phyloP scores from a whole-genome alignment of 2,329 filamentous ascomycete species.

The Calonectria ilicicola region DNA sequence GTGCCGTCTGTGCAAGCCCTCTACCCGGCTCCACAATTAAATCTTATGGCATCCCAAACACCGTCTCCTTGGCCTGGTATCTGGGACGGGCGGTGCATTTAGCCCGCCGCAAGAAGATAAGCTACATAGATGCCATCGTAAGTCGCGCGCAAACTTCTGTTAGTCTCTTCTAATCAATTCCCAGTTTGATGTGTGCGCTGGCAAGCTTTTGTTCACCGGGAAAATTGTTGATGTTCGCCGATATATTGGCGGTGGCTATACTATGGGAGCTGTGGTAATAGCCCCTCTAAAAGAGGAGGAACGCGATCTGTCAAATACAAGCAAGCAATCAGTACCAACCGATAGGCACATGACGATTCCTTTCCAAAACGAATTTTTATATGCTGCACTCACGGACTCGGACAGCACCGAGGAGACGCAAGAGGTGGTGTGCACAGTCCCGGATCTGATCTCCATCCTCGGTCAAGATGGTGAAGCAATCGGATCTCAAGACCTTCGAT shows the following conservation, averaged over 20 bases:
- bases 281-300: conserved; percentile 48
- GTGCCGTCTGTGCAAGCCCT: conserved; percentile 50
- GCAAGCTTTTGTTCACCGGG: conserved; percentile 51
- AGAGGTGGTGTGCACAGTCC: conserved; percentile 50
- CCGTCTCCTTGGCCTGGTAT: conserved; percentile 62
- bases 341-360: conserved; percentile 52
- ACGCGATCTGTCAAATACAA: conserved; percentile 34
- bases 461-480: conserved; percentile 61
- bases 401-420: conserved; percentile 44
- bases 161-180: not conserved
- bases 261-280: conserved; percentile 53
- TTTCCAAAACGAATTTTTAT: conserved; percentile 57
- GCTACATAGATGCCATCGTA: conserved; percentile 41
- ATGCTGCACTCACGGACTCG: conserved; percentile 49
- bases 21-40: conserved; percentile 49
- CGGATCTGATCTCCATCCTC: conserved; percentile 51
- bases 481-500: conserved; percentile 62
- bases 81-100: conserved; percentile 63
- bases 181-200: conserved; percentile 46
- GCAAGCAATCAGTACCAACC: conserved; percentile 23
- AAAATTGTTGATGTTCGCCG: conserved; percentile 56
- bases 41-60: conserved; percentile 54
- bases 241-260: conserved; percentile 54
- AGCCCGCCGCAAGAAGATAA: conserved; percentile 39
- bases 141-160: not conserved